Conservation (phyloP, 495 filamentous ascomycete species). For the Talaromyces nanjingensis region DNA sequence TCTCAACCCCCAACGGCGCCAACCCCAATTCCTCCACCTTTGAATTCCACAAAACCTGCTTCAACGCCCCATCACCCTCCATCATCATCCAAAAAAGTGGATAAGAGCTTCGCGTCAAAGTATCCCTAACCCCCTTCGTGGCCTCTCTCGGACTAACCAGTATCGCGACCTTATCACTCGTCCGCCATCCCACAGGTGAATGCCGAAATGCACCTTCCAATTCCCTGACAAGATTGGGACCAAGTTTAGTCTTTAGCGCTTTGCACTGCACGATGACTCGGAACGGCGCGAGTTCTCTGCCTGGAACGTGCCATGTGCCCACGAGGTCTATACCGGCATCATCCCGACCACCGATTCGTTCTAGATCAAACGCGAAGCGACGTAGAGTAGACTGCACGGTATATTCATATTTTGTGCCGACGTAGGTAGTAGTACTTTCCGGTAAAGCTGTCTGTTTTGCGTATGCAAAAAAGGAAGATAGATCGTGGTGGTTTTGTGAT, state of each 20-base stretch:
- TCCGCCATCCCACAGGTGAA: slow-evolving; percentile 62
- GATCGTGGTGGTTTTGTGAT: slow-evolving; percentile 54
- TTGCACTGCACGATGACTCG: slow-evolving; percentile 82
- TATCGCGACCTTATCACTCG: slow-evolving; percentile 52
- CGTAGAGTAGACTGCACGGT: slow-evolving; percentile 57
- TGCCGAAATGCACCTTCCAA: slow-evolving; percentile 73
- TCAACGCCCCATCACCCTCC: slow-evolving; percentile 29
- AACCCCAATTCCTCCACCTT: slow-evolving; percentile 57
- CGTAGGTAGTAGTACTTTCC: slow-evolving; percentile 29
- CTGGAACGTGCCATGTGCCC: slow-evolving; percentile 67
- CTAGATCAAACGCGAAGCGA: slow-evolving; percentile 56
- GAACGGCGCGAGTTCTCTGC: slow-evolving; percentile 31
- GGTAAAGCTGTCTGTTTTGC: slow-evolving; percentile 43
- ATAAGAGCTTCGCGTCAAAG: slow-evolving; percentile 56
- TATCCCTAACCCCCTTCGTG: slow-evolving; percentile 55
- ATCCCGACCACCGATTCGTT: slow-evolving; percentile 63
- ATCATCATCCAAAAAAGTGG: slow-evolving; percentile 57
- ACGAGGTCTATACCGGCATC: slow-evolving; percentile 82
- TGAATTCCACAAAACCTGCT: slow-evolving; percentile 38
- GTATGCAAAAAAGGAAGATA: slow-evolving; percentile 66
- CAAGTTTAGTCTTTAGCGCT: slow-evolving; percentile 43
- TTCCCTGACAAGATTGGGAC: slow-evolving; percentile 69
- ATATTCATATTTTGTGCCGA: slow-evolving; percentile 64
- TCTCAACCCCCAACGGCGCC: slow-evolving; percentile 54
- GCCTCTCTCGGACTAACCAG: slow-evolving; percentile 50